phyloP scores from a whole-genome alignment of 2,329 filamentous ascomycete species.

The Cyclaneusma minus region DNA sequence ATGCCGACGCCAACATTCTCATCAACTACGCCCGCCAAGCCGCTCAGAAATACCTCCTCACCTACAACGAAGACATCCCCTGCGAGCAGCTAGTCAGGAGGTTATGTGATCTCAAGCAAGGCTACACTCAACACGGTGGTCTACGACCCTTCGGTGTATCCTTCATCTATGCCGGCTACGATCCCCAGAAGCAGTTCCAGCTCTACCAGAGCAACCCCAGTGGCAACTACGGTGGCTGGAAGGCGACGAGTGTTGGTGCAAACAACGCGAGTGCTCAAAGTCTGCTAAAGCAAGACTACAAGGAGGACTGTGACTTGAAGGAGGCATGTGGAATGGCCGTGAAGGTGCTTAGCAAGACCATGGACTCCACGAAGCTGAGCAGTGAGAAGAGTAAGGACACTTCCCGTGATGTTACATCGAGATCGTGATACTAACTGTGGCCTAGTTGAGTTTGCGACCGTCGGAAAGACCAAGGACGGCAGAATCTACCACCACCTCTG shows the following conservation, averaged over 20 bases:
- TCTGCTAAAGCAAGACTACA: constrained; percentile 97
- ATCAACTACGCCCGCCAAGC: constrained; percentile 99
- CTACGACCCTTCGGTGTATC: constrained; percentile 95
- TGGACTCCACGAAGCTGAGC: constrained; percentile 98
- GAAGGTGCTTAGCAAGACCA: constrained; percentile 98
- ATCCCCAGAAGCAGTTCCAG: constrained; percentile 92
- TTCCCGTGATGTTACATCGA: background rate
- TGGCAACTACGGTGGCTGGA: constrained; percentile 98
- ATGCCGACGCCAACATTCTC: constrained; percentile 97
- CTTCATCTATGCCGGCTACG: constrained; percentile 98
- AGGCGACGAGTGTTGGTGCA: constrained; percentile 91
- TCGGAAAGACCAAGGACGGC: constrained; percentile 85
- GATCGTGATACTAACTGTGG: constrained; percentile 8
- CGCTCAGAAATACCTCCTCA: constrained; percentile 92
- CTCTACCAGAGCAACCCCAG: constrained; percentile 98
- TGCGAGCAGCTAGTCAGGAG: constrained; percentile 96
- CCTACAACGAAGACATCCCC: constrained; percentile 99
- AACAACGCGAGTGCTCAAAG: constrained; percentile 98
- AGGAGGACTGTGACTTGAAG: constrained; percentile 91
- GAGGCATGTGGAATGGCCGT: constrained; percentile 96
- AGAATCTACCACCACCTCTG: constrained; percentile 98
- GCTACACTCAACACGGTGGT: constrained; percentile 97
- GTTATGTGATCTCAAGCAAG: constrained; percentile 96
- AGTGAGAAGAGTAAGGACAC: constrained; percentile 81
- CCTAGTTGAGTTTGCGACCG: constrained; percentile 91